phyloP scores from a whole-genome alignment of 495 filamentous ascomycete species.

The Aspergillus kassunensis region DNA sequence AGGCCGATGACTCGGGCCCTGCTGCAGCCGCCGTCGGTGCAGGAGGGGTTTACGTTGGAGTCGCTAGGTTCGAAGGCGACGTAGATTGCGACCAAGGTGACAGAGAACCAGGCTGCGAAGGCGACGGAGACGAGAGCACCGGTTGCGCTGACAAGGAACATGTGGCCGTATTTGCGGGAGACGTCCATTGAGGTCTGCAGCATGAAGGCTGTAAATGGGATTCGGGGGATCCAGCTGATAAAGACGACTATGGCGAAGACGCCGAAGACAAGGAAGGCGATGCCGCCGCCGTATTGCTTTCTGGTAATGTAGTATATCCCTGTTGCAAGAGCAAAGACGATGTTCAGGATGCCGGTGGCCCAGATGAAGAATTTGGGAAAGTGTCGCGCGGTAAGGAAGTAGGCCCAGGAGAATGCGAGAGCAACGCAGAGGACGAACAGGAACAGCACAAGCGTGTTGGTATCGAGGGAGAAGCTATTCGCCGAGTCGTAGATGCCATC shows the following conservation, averaged over 20 bases:
- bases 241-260: constrained; percentile 78
- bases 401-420: constrained; percentile 67
- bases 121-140: constrained; percentile 71
- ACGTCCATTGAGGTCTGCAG: constrained; percentile 84
- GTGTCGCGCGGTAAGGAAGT: constrained; percentile 69
- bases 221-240: constrained; percentile 78
- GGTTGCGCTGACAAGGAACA: constrained; percentile 77
- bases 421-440: constrained; percentile 69
- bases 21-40: constrained; percentile 62
- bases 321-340: constrained; percentile 63
- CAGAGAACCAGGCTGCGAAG: constrained; percentile 65
- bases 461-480: constrained; percentile 64
- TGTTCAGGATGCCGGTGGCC: constrained; percentile 71
- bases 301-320: constrained; percentile 63
- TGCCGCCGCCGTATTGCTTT: constrained; percentile 74
- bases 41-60: constrained; percentile 55
- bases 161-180: constrained; percentile 74
- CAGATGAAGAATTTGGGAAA: constrained; percentile 92
- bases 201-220: constrained; percentile 88
- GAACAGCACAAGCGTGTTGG: constrained; percentile 84
- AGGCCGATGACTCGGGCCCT: constrained; percentile 75
- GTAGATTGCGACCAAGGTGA: constrained; percentile 64
- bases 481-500: constrained; percentile 66
- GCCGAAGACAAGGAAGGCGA: constrained; percentile 79
- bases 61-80: constrained; percentile 68